Base-by-base conservation (phyloP, 768 basidiomycete genomes). In the Cystoderma amianthinum region DNA sequence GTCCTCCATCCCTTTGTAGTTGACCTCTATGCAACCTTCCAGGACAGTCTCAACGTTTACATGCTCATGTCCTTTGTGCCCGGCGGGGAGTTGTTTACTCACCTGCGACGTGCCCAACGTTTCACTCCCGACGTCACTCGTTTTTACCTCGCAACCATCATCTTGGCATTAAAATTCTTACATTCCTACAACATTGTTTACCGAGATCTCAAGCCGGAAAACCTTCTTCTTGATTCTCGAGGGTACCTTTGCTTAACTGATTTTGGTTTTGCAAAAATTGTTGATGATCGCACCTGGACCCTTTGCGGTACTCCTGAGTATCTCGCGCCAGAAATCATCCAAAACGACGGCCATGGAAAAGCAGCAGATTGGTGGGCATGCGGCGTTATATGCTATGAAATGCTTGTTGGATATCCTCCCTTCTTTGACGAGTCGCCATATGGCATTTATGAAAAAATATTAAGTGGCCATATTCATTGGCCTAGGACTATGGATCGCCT, bases 361-460 rank as follows among this genome's bases (percentile, higher is more conserved):
- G 93, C 94, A 6, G 94, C 93, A 4, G 95, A 99, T 58, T 99
- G 93, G 93, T 99, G 96, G 96, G 95, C 96, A 6, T 85, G 93
- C 53, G 96, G 96, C 15, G 88, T 98, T 35, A 71, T 99, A 24
- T 91, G 89, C 60, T 99, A 95, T 59, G 96, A 99, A 61, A 97
- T 98, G 93, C 78, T 99, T 33, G 95, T 95, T 22, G 96, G 96
- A 1, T 98, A 95, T 56, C 94, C 95, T 19, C 96, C 96, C 16
- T 99, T 98, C 73, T 97, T 91, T 62, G 93, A 97, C 57, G 90
- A 96, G 60, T 90, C 91, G n/a, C 85, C 94, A 0, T 88, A 95
- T 60, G 94, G 91, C 35, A 97, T 97, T 63, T 98, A 98, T 61
- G 95, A 99, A 67, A 95, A 94, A 67, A 97, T 99, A 48, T 68